Evolutionary conservation across 176 grass and related monocot species (phyloP).

Genomic region (Olyra latifolia): DNA sequence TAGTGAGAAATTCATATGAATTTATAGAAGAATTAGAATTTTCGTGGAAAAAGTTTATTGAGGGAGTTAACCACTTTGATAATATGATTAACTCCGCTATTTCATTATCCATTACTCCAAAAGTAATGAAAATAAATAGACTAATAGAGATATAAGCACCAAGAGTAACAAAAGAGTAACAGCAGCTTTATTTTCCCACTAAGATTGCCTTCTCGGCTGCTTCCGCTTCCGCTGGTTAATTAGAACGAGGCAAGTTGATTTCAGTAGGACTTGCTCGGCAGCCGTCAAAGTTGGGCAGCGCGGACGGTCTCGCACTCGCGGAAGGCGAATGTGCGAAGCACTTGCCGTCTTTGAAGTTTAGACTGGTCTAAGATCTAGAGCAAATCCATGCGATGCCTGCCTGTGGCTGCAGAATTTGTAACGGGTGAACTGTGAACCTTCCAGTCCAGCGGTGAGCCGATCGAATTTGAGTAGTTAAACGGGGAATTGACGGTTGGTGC

Average conservation of each 20-base stretch:
- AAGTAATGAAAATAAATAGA: no score
- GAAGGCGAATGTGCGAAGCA: background rate
- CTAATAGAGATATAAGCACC: background rate
- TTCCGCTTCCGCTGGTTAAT: slow-evolving; percentile 39
- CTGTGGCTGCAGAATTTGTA: background rate
- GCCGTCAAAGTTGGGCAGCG: slow-evolving; percentile 41
- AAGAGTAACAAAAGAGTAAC: background rate
- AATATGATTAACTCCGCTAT: no score
- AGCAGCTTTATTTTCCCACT: no score
- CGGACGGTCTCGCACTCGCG: background rate
- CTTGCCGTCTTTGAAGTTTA: background rate
- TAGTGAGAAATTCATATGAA: no score
- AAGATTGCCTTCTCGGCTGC: background rate
- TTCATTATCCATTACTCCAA: no score
- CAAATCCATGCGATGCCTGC: background rate
- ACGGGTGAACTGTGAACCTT: background rate
- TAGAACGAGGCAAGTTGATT: background rate
- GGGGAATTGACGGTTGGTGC: background rate
- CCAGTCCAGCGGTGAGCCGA: background rate
- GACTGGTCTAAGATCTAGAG: background rate
- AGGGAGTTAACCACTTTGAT: no score
- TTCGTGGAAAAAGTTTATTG: no score
- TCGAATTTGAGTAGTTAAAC: background rate
- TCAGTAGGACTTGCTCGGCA: background rate
- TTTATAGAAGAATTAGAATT: no score